These are phyloP conservation scores for Floccularia luteovirens DNA, from an alignment of 768 basidiomycete genomes.

Conservation along the genomic window DNA sequence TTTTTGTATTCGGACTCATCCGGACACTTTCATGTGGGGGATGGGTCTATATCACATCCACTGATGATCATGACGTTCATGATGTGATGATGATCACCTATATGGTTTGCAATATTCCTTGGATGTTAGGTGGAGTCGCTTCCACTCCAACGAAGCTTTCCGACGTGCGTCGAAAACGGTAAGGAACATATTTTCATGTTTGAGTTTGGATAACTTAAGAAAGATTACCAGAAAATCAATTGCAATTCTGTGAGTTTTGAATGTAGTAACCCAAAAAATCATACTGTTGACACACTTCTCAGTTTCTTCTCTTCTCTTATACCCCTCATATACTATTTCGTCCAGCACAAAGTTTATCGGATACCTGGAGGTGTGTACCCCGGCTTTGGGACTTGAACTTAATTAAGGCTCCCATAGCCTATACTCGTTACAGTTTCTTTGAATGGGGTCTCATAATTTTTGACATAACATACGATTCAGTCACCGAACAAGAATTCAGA, in stretches of 20 bases:
- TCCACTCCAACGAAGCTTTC: constrained; percentile 38
- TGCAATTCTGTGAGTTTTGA: constrained; percentile 46
- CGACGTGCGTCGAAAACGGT: constrained; percentile 48
- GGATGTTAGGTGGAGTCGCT: constrained; percentile 72
- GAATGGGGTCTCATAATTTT: constrained; percentile 80
- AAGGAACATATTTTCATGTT: not conserved
- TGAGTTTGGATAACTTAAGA: too few relatives aligned
- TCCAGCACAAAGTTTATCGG: constrained; percentile 76
- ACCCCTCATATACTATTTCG: constrained; percentile 77
- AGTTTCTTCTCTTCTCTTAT: constrained; percentile 69
- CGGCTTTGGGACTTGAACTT: not conserved
- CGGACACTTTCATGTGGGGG: constrained; percentile 82
- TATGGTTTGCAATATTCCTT: constrained; percentile 78
- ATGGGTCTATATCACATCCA: constrained; percentile 88
- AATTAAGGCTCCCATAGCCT: constrained; percentile 41
- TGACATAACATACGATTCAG: constrained; percentile 67
- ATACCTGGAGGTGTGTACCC: constrained; percentile 63
- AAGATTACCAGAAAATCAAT: too few relatives aligned
- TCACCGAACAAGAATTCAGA: constrained; percentile 53
- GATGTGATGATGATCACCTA: constrained; percentile 87
- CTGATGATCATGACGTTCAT: constrained; percentile 76
- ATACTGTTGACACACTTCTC: constrained; percentile 5
- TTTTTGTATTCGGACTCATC: constrained; percentile 57
- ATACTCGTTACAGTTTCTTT: constrained; percentile 79
- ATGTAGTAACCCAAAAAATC: too few relatives aligned